Evolutionary conservation across 306 rosid genomes (phyloP), one percentile per base, ranked within the genome.

Genomic region (Spatholobus suberectus): DNA sequence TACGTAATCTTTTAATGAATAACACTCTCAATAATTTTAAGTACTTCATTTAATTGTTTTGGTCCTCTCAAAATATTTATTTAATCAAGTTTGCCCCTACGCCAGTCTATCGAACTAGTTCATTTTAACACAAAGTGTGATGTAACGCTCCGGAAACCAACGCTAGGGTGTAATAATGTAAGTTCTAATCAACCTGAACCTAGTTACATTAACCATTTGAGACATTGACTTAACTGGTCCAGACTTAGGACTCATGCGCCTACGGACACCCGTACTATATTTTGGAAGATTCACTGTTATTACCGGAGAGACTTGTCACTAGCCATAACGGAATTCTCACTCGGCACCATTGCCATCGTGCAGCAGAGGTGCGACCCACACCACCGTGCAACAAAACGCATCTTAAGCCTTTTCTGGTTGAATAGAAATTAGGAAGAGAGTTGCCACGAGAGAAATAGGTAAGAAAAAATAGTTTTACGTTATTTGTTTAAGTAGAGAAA

Each of bases 201-300:
- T 63, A 61, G 35, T 24, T 10, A 26, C 20, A 26, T 0, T 58
- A 58, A 8, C 35, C 8, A 13, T 26, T 24, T 26, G 8, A 12
- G 38, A 61, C 18, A 26, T 6, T 7, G 20, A 27, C 68, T 61
- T 61, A 17, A 32, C 44, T 14, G 38, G 20, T 26, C 40, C 40
- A 5, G 2, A 32, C 24, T 8, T 32, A 34, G 44, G 21, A 63
- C 70, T 27, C 43, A 17, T 32, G 70, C 5, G 0, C 13, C 24
- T 8, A 65, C 10, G 23, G 70, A 62, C 13, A 34, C 11, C 26
- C 20, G 15, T 65, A 32, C 44, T 4, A 4, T 65, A 65, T 35
- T 65, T 65, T 65, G 71, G 71, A 65, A 65, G 6, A 65, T 34
- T 63, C 71, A 65, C 26, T 17, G 26, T 34, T 65, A 63, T 9